Conservation (phyloP, 1,284 basidiomycete species). For the Peniophora sp. region DNA sequence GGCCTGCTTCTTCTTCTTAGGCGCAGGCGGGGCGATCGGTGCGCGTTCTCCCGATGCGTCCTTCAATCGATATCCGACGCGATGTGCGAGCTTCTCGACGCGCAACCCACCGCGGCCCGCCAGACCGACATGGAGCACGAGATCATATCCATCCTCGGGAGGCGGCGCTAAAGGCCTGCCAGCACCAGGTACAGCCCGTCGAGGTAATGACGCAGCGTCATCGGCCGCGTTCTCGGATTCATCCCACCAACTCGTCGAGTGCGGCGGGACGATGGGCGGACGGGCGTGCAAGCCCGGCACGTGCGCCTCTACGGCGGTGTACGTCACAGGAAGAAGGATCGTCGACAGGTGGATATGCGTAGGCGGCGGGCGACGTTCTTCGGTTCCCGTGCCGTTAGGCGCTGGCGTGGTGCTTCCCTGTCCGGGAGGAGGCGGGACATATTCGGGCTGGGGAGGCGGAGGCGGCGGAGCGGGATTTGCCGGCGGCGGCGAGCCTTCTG, state of each 20-base stretch:
- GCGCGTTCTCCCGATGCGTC: slow-evolving; percentile 55
- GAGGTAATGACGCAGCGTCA: too few relatives aligned
- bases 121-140: slow-evolving; percentile 66
- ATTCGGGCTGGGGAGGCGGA: too few relatives aligned
- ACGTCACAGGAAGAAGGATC: slow-evolving; percentile 53
- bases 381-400: too few relatives aligned
- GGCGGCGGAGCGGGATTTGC: too few relatives aligned
- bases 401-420: too few relatives aligned
- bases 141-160: slow-evolving; percentile 59
- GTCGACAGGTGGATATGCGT: slow-evolving; percentile 51
- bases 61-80: slow-evolving; percentile 63
- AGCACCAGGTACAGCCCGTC: too few relatives aligned
- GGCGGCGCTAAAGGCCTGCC: slow-evolving; percentile 28
- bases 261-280: slow-evolving; percentile 49
- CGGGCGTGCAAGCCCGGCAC: slow-evolving; percentile 54
- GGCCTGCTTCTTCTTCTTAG: slow-evolving; percentile 25
- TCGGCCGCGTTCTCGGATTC: too few relatives aligned
- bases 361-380: slow-evolving; percentile 10
- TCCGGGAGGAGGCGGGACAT: too few relatives aligned
- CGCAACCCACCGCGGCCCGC: slow-evolving; percentile 57
- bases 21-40: slow-evolving; percentile 36
- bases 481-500: too few relatives aligned
- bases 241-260: slow-evolving; percentile 22
- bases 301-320: slow-evolving; percentile 49
- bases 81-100: slow-evolving; percentile 62